Evolutionary conservation across 1,284 basidiomycete species (phyloP), one percentile per base, ranked within the genome.

Genomic region (Boletus semigastroideus): DNA sequence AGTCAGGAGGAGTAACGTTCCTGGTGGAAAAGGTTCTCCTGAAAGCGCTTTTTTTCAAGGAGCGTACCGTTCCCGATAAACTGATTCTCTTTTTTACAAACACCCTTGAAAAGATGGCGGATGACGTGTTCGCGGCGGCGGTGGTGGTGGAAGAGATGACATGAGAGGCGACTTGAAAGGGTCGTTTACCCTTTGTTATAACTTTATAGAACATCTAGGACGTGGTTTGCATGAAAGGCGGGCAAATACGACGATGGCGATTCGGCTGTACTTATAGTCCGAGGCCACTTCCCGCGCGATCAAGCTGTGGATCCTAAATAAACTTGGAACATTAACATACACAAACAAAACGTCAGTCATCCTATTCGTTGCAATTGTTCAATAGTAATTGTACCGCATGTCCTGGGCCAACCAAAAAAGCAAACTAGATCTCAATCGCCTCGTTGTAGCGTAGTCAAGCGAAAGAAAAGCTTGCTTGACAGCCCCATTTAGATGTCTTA

Each of bases 61-160:
- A 70, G 37, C 61, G 68, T 5, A 69, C 68, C 0, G 68, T 70
- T 58, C 58, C 70, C 59, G 46, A 80, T 49, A 42, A 69, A 71
- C 59, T 74, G 67, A 59, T 69, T 73, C 62, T 72, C 72, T 49
- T 80, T 75, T 33, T 75, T 63, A 59, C 73, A 63, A 55, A 83
- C 53, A 56, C 82, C 57, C 7, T 78, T 69, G 48, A 78, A 71
- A 42, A 79, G 49, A 83, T 74, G 7, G 75, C 76, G 7, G 76
- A 78, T 33, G 79, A 77, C 1, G 78, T 79, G 20, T 78, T 78
- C 19, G 78, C 75, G 19, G 77, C 78, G 4, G 78, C 79, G 17
- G 71, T 74, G 49, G 78, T 80, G 48, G 68, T 67, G 0, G 63
- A 68, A 12, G 56, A 58, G 25, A 83, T 67, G 54, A 79, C 79